Base-by-base conservation (phyloP, 1,139 yeast species). In the Pichia sp. region DNA sequence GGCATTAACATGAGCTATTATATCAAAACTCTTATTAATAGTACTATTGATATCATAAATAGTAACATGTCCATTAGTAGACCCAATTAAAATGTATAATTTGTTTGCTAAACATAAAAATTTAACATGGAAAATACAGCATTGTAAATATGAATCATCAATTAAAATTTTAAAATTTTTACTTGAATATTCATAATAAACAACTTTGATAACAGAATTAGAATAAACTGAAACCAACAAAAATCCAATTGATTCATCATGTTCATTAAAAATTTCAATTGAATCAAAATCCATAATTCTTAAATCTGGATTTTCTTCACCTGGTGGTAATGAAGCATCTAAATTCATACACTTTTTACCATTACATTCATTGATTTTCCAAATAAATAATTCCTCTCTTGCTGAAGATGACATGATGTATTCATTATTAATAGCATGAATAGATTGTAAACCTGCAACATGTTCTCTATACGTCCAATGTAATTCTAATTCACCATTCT, bases 211-310 rank as follows among this genome's bases (percentile, higher is more conserved):
- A 7, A 75, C 69, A 1, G 97, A 90, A 59, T 92, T 90, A 0
- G 97, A 90, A 59, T 87, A 92, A 0, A 83, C 95, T 0, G 89
- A 76, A 1, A 76, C 74, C 7, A 89, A 56, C 2, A 82, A 55
- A 50, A 80, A 76, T 8, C 79, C 79, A 33, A 46, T 51, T 1
- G 67, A 60, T 34, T 67, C 66, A 12, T 30, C 41, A 29, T 48
- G 28, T 10, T 35, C 36, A 30, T 47, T 23, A 25, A 24, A 36
- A 26, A 60, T 57, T 42, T 59, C 57, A 26, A 69, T 52, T 6
- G 76, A 67, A 47, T 73, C 80, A 59, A 87, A 84, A 61, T 85
- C 95, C 96, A 89, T 90, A 40, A 90, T 80, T 54, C 98, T 71
- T 50, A 92, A 69, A 61, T 92, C 97, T 0, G 95, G 95, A 43